Base-by-base conservation (phyloP, 768 basidiomycete genomes). In the Tylopilus sp. region DNA sequence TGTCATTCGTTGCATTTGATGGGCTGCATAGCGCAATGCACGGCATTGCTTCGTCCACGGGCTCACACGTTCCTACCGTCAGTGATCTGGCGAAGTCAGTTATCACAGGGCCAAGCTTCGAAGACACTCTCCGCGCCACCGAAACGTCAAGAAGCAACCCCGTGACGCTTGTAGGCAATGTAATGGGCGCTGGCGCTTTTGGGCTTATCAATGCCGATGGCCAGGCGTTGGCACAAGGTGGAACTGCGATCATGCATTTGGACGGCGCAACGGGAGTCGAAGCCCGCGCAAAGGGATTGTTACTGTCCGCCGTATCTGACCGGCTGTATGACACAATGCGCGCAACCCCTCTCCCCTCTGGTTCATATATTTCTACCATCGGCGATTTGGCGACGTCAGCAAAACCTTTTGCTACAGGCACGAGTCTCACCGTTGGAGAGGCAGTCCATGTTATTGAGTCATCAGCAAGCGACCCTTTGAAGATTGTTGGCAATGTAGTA, bases 191-290 rank as follows among this genome's bases (percentile, higher is more conserved):
- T 21, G 28, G 7, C 7, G 13, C 44, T 34, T 30, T 42, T 6
- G 55, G 33, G 29, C 45, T 56, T 31, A 34, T 55, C 41, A 50
- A 48, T 22, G 53, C 22, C 42, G 36, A 26, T 45, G 53, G 46
- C n/a, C 34, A 52, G n/a, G 47, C 52, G 16, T 9, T 54, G 4
- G 40, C 48, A n/a, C 38, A 63, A 13, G 45, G n/a, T n/a, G n/a
- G 34, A 36, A 16, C 34, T 36, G 3, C 16, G 34, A 36, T 17
- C 19, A 43, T 24, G 16, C 16, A 30, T 36, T 40, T 30, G 21
- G 48, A 29, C 19, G 36, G 29, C 52, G 3, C 31, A 2, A 24
- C 14, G 29, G 48, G 31, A 44, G 40, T 49, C 26, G 40, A 36
- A 28, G 38, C 10, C 12, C 45, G 2, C 30, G 45, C 33, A 13